These are phyloP conservation scores for Boechera stricta DNA, from an alignment of 345 rosid genomes.

Conservation along the genomic window DNA sequence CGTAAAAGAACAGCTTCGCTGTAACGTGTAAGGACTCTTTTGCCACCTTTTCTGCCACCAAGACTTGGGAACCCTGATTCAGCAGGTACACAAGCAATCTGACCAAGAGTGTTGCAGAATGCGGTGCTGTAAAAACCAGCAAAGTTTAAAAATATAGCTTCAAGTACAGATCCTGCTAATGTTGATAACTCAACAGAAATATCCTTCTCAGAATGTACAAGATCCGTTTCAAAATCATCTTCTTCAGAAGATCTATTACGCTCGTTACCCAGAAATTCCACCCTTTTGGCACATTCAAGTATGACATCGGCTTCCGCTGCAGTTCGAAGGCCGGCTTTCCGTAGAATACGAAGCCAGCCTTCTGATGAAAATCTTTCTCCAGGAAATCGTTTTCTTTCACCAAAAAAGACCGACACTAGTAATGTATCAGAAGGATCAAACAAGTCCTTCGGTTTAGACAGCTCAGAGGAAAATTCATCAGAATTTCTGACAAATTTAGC, in stretches of 20 bases:
- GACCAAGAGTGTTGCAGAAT: slow-evolving; percentile 81
- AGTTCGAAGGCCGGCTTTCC: slow-evolving; percentile 79
- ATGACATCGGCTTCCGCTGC: slow-evolving; percentile 78
- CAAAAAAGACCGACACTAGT: slow-evolving; percentile 77
- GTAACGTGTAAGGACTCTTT: slow-evolving; percentile 82
- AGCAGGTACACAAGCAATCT: slow-evolving; percentile 84
- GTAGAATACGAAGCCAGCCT: slow-evolving; percentile 84
- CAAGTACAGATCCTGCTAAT: slow-evolving; percentile 87
- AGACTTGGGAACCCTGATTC: slow-evolving; percentile 80
- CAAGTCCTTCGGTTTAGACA: slow-evolving; percentile 76
- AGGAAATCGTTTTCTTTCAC: slow-evolving; percentile 85
- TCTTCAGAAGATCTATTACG: slow-evolving; percentile 52
- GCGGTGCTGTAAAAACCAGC: slow-evolving; percentile 77
- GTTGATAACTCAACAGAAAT: slow-evolving; percentile 74
- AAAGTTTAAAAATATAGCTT: slow-evolving; percentile 76
- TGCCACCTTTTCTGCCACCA: slow-evolving; percentile 68
- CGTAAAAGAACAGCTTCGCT: slow-evolving; percentile 71
- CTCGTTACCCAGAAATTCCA: slow-evolving; percentile 75
- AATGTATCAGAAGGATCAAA: slow-evolving; percentile 89
- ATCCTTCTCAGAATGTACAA: slow-evolving; percentile 51
- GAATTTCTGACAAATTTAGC: slow-evolving; percentile 78
- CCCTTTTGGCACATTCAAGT: slow-evolving; percentile 87
- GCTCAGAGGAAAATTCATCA: slow-evolving; percentile 71
- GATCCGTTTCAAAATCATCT: slow-evolving; percentile 66
- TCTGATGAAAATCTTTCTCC: slow-evolving; percentile 89